Base-by-base conservation (phyloP, 371 early-diverging fungal genomes). In the Mortierella sp. region DNA sequence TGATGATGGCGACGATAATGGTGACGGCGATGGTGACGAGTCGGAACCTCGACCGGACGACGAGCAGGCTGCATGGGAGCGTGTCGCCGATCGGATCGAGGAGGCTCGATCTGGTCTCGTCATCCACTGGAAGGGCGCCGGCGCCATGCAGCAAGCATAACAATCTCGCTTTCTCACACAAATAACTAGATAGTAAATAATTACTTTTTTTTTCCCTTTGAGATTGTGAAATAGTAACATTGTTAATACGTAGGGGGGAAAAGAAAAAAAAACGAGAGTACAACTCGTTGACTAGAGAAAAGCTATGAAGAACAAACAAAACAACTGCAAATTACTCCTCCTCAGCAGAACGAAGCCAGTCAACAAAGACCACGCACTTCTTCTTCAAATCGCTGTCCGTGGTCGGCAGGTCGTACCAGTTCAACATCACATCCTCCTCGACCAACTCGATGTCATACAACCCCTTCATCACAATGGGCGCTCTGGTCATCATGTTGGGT, bases 401-500 rank as follows among this genome's bases (percentile, higher is more conserved):
- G 26, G 83, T 86, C 14, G 89, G 74, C 39, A 85, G 74, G 50
- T 89, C 85, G 61, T 92, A 90, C 94, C 94, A 94, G 34, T 80
- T 69, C 64, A 93, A 43, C 84, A 91, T 90, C 9, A 87, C 89
- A 45, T 94, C 94, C 81, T 94, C 94, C 69, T 94, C 94, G 11
- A 94, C 89, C 85, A 92, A 85, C 76, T 94, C 94, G 61, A 79
- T 73, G 75, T 93, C 94, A 73, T 94, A 94, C 80, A 93, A 87
- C 40, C 85, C 84, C 74, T 93, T 90, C 73, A 92, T 87, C 45
- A 91, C 86, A n/a, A 88, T 74, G 1, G 88, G 85, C 8, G 92
- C 87, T 73, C 91, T 90, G 39, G 80, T 76, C 63, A 90, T 67
- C 77, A 92, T 82, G 52, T 78, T 77, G 14, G 85, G 86, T 40